Evolutionary conservation across 805 yeast species (phyloP).

Genomic region (Pichia gijzeniarum): DNA sequence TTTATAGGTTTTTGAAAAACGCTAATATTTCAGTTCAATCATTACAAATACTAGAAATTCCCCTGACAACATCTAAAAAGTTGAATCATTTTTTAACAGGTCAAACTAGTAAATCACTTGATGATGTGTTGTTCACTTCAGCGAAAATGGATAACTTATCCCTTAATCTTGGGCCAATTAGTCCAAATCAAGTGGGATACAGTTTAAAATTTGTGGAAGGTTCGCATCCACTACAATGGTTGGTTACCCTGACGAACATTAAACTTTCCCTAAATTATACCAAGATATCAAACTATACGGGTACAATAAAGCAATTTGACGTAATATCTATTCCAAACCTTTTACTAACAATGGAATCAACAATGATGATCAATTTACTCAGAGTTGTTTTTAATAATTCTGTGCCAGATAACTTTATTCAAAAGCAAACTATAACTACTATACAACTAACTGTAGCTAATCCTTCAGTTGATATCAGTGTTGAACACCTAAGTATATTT

Average conservation of each 20-base stretch:
- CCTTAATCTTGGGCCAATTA: constrained; percentile 15
- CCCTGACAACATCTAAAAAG: constrained; percentile 16
- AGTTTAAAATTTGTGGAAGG: constrained; percentile 35
- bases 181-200: constrained; percentile 35
- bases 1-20: constrained; percentile 20
- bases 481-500: constrained; percentile 33
- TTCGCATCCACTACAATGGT: constrained; percentile 38
- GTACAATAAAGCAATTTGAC: constrained; percentile 22
- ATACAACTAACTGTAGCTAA: constrained; percentile 37
- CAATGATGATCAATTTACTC: constrained; percentile 16
- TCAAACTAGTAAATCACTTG: background rate
- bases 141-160: constrained; percentile 16
- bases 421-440: constrained; percentile 26
- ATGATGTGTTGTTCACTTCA: constrained; percentile 15
- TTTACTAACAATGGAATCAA: constrained; percentile 16
- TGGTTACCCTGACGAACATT: constrained; percentile 34
- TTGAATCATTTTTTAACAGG: constrained; percentile 7
- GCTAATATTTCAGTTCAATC: constrained; percentile 20
- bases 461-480: constrained; percentile 38
- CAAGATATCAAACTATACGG: constrained; percentile 14
- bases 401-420: constrained; percentile 20
- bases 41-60: constrained; percentile 23
- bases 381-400: constrained; percentile 14
- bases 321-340: constrained; percentile 27
- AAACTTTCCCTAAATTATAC: constrained; percentile 24